Base-by-base conservation (phyloP, 768 basidiomycete genomes). In the Xerocomellus chrysenteron region DNA sequence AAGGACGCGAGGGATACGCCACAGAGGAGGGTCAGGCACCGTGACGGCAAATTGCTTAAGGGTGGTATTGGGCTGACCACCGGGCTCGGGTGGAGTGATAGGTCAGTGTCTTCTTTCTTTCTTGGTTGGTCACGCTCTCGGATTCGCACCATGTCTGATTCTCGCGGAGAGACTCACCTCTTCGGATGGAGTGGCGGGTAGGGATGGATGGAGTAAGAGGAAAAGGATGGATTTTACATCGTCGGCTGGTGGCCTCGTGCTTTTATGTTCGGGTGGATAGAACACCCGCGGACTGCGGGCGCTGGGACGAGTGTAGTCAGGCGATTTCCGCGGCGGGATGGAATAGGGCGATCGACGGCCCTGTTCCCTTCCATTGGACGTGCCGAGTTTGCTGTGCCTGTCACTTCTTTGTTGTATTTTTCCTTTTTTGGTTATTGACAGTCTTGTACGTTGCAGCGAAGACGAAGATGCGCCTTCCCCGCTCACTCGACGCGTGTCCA, bases 41-140 rank as follows among this genome's bases (percentile, higher is more conserved):
- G 85, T 3, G 86, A 88, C 62, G 86, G 85, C 0, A 72, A 69
- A 35, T 55, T 82, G 17, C 70, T 88, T 53, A 69, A 74, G 47
- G 87, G 85, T 1, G 87, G 87, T 2, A 78, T 88, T 50, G 87
- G 87, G 2, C 65, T 88, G 52, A 88, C 87, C 5, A 88, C 87
- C 9, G 87, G 87, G 7, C 70, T 88, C 14, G 87, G 87, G 1
- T 88, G 87, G 87, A 87, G 85, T 62, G 87, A 88, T 62, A 86
- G 85, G 83, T 86, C 36, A 14, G 78, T 70, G 37, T 51, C 40
- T 51, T 52, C 3, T 40, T 43, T 39, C 26, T 51, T 40, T 47
- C 14, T 39, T 45, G 41, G 19, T 28, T 46, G 11, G n/a, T n/a
- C 21, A 14, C 41, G 32, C 42, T 26, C 40, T 19, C 14, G 54